Conservation (phyloP, 2,329 filamentous ascomycete species). For the Arachnopeziza araneosa region DNA sequence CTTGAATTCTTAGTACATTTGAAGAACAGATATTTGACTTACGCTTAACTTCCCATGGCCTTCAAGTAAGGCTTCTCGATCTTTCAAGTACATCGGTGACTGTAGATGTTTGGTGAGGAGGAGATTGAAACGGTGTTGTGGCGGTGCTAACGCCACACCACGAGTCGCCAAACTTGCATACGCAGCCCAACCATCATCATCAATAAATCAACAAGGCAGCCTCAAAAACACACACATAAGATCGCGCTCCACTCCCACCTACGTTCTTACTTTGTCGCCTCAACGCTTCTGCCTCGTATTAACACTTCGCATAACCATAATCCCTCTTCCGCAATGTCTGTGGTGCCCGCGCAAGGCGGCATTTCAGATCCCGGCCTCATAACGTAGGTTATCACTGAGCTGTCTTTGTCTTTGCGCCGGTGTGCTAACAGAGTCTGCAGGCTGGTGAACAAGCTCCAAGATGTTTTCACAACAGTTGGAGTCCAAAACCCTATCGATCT, state of each 20-base stretch:
- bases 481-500: slow-evolving; percentile 99
- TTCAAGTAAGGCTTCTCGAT: no score
- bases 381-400: slow-evolving; percentile 43
- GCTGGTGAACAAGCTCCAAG: slow-evolving; percentile 97
- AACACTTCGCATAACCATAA: background rate
- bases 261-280: background rate
- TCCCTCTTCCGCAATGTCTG: slow-evolving; percentile 19
- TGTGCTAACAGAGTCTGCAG: slow-evolving; percentile 35
- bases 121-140: background rate
- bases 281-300: background rate
- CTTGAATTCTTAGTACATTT: no score
- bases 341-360: slow-evolving; percentile 40
- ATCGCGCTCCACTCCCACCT: slow-evolving; percentile 1
- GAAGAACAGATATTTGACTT: no score
- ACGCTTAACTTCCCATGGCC: no score
- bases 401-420: slow-evolving; percentile 17
- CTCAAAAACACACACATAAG: slow-evolving; percentile 7
- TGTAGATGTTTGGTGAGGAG: no score
- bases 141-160: background rate
- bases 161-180: slow-evolving; percentile 8
- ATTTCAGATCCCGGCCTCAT: slow-evolving; percentile 64
- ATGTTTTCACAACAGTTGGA: slow-evolving; percentile 97
- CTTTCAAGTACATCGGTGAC: no score
- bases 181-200: slow-evolving; percentile 11
- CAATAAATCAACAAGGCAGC: slow-evolving; percentile 12